These are phyloP conservation scores for Cochlearia excelsa DNA, from an alignment of 345 rosid genomes.

Conservation along the genomic window DNA sequence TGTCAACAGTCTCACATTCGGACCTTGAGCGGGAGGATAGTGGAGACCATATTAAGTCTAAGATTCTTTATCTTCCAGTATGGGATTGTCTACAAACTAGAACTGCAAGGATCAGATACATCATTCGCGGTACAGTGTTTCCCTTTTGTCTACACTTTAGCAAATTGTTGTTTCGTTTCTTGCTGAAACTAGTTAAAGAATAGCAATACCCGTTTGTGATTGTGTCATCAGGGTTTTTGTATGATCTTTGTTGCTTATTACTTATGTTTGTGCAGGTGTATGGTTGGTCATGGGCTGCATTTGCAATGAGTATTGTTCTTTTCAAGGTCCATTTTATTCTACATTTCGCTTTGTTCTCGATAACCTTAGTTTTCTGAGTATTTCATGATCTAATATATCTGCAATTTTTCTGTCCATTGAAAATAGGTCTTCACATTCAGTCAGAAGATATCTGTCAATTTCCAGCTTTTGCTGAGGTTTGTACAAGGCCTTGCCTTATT, in stretches of 20 bases:
- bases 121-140: conserved; percentile 56
- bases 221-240: neutral
- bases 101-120: conserved; percentile 51
- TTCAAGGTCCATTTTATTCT: conserved; percentile 58
- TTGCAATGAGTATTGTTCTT: conserved; percentile 62
- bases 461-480: conserved; percentile 87
- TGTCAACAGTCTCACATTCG: conserved; percentile 76
- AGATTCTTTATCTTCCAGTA: conserved; percentile 91
- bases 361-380: conserved; percentile 10
- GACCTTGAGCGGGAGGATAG: conserved; percentile 74
- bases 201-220: conserved; percentile 5
- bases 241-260: neutral
- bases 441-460: conserved; percentile 91
- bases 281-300: conserved; percentile 80
- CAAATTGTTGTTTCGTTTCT: neutral
- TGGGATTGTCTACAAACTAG: conserved; percentile 86
- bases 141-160: conserved; percentile 4
- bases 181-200: conserved; percentile 12
- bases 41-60: conserved; percentile 79
- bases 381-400: conserved; percentile 20
- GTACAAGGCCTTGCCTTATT: conserved; percentile 77
- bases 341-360: neutral
- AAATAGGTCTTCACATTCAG: conserved; percentile 91
- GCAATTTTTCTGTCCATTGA: conserved; percentile 4
- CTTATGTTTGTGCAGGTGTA: conserved; percentile 51